Base-by-base conservation (phyloP, 2,329 filamentous ascomycete species). In the Botrytis squamosa region DNA sequence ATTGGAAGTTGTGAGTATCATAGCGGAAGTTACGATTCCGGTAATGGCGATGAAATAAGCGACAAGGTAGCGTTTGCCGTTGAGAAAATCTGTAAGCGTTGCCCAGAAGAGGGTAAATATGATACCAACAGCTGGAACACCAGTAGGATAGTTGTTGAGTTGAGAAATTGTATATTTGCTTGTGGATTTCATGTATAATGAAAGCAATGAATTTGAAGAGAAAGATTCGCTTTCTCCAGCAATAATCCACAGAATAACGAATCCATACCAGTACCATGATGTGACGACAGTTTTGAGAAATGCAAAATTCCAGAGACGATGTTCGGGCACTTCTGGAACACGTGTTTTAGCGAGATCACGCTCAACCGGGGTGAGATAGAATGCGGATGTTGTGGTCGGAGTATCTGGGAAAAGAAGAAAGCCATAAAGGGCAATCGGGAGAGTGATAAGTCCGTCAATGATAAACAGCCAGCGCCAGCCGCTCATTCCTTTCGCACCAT, bases 141-240 rank as follows among this genome's bases (percentile, higher is more conserved):
- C 86, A 0, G 86, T 87, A 0, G 87, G 86, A 71, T 86, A 87
- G 70, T 87, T 85, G 80, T 88, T 88, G 22, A 86, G 79, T 74
- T 88, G 85, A 1, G 85, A 77, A 2, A 88, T 81, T 6, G 83
- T 82, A 75, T 87, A 88, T 29, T 81, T 81, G 2, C 81, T 83
- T 0, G 81, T 84, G 0, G 84, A 83, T 71, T 86, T 79, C 84
- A 88, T 84, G 75, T 86, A 88, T 1, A 88, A 76, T 0, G 84
- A 82, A 0, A 88, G 78, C 2, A 93, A 83, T 0, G 88, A 84
- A 80, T 93, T 93, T 33, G 87, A 86, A 70, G 87, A 89, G 80
- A 93, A 93, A 0, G 89, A 91, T 80, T 94, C 91, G 0, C 89
- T 90, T 79, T 93, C 90, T 44, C 91, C 90, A 0, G 90, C 91